Evolutionary conservation across 192 early-diverging fungal genomes (phyloP).

Genomic region (Chytriomyces hyalinus): DNA sequence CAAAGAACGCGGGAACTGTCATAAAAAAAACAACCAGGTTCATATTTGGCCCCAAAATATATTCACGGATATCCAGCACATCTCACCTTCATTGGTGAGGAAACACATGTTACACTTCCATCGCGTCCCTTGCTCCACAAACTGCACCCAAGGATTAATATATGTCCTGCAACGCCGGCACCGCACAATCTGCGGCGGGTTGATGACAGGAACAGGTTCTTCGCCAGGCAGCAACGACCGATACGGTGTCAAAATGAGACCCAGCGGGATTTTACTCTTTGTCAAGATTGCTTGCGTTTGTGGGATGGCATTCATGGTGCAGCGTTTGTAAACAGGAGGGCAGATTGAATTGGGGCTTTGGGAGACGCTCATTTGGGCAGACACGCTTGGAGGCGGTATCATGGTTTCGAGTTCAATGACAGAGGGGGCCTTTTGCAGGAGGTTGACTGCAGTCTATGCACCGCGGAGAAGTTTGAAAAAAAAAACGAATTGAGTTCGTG

Average conservation of each 20-base stretch:
- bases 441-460: constrained; percentile 11
- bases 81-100: constrained; percentile 82
- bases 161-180: constrained; percentile 95
- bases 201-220: constrained; percentile 82
- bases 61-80: no score
- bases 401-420: constrained; percentile 22
- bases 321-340: constrained; percentile 81
- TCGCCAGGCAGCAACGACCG: constrained; percentile 74
- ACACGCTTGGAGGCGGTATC: constrained; percentile 7
- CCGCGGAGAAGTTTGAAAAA: background rate
- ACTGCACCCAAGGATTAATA: constrained; percentile 95
- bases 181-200: constrained; percentile 88
- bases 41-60: no score
- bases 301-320: constrained; percentile 89
- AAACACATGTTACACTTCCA: constrained; percentile 98
- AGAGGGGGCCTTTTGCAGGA: constrained; percentile 24
- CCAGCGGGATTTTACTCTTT: constrained; percentile 91
- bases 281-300: constrained; percentile 78
- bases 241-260: constrained; percentile 89
- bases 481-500: background rate
- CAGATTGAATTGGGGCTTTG: constrained; percentile 65
- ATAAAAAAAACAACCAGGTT: no score
- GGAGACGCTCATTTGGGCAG: constrained; percentile 46
- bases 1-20: constrained; percentile 59
- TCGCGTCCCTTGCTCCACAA: constrained; percentile 92